Conservation (phyloP, 208 protist genomes). For the Crithidia thermophila region DNA sequence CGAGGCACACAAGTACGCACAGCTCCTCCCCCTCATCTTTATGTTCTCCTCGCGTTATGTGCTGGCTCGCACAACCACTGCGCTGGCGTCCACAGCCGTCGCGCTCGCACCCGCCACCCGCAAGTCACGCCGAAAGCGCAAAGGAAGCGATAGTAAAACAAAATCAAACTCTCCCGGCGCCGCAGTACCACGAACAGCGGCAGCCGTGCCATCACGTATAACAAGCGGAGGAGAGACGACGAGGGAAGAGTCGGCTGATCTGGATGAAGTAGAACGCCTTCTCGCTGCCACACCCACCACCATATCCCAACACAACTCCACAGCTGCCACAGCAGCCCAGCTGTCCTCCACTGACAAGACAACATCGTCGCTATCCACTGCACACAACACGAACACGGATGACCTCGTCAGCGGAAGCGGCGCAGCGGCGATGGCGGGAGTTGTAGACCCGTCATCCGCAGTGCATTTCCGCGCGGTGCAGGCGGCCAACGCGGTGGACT, state of each 20-base stretch:
- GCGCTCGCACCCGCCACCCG: background rate
- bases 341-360: background rate
- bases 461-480: conserved; percentile 27
- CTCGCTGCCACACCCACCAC: conserved; percentile 10
- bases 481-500: background rate
- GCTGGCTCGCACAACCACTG: conserved; percentile 14
- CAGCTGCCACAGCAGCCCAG: background rate
- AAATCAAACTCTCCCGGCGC: too few relatives aligned
- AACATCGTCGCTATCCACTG: background rate
- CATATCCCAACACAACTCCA: background rate
- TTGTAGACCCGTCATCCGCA: conserved; percentile 10
- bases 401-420: background rate
- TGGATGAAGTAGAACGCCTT: conserved; percentile 33
- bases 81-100: conserved; percentile 3
- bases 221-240: background rate
- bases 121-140: conserved; percentile 11
- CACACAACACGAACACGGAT: background rate
- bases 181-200: background rate
- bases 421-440: background rate
- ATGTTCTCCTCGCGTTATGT: conserved; percentile 16
- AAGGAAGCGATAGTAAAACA: background rate
- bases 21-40: background rate
- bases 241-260: background rate
- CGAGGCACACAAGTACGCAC: background rate
- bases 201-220: background rate